Conservation (phyloP, 2,329 filamentous ascomycete species). For the Talaromyces pinophilus region DNA sequence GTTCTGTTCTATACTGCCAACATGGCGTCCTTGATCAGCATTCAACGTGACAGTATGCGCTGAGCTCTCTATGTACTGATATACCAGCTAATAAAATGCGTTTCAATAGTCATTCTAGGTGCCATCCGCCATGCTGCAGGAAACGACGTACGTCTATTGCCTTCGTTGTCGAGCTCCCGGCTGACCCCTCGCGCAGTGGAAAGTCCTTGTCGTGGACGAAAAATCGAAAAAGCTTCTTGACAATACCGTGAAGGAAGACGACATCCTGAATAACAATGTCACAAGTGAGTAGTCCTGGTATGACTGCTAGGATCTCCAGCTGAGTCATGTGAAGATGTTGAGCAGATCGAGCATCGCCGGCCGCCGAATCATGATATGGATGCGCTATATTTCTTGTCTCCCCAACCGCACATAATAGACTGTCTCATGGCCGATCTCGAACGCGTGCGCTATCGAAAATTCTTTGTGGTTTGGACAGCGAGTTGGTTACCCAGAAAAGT, state of each 20-base stretch:
- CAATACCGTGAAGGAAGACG: constrained; percentile 90
- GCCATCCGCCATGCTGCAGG: constrained; percentile 76
- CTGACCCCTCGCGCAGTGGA: constrained; percentile 67
- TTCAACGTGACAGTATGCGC: constrained; percentile 72
- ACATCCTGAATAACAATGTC: constrained; percentile 94
- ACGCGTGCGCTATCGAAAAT: constrained; percentile 73
- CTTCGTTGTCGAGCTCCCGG: constrained; percentile 11
- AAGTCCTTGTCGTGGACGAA: constrained; percentile 88
- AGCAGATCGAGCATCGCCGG: constrained; percentile 85
- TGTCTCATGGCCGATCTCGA: constrained; percentile 93
- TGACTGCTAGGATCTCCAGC: constrained; percentile 20
- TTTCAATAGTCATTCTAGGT: constrained; percentile 64
- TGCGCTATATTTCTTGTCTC: constrained; percentile 87
- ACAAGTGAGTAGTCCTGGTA: constrained; percentile 65
- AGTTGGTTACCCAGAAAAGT: constrained; percentile 42
- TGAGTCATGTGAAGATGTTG: constrained; percentile 67
- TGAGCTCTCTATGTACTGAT: background rate
- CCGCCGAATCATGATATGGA: constrained; percentile 86
- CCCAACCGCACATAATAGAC: constrained; percentile 84
- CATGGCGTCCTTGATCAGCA: constrained; percentile 82
- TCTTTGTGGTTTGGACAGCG: constrained; percentile 83
- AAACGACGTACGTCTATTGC: constrained; percentile 65
- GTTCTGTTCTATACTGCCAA: constrained; percentile 42
- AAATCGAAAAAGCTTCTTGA: constrained; percentile 81
- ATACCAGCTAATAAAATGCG: background rate